phyloP scores from a whole-genome alignment of 192 early-diverging fungal species.

The Coemansia sp. region DNA sequence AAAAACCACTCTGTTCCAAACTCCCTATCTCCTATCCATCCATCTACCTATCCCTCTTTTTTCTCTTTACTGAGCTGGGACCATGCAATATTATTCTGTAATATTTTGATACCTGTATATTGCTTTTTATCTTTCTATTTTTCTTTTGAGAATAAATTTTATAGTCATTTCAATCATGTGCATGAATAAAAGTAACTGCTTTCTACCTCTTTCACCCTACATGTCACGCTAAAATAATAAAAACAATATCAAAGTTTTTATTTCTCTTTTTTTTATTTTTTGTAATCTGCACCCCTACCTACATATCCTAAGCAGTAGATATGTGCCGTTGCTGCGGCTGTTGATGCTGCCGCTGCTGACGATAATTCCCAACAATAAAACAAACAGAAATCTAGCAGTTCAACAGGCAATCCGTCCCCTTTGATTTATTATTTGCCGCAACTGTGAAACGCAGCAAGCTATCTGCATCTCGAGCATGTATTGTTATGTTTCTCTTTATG shows the following conservation, averaged over 20 bases:
- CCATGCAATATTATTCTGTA: neutral
- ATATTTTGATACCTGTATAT: neutral
- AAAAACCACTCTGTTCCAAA: too few relatives aligned
- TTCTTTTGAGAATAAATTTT: neutral
- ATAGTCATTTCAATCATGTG: neutral
- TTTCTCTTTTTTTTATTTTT: too few relatives aligned
- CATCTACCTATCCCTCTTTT: neutral
- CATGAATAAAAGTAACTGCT: neutral
- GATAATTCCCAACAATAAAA: too few relatives aligned
- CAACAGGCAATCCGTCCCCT: neutral
- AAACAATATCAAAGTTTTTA: neutral
- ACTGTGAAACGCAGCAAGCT: too few relatives aligned
- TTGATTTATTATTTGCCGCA: too few relatives aligned
- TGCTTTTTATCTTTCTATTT: neutral
- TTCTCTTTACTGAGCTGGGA: neutral
- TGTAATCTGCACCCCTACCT: too few relatives aligned
- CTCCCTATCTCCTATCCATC: neutral
- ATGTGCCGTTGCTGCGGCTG: too few relatives aligned
- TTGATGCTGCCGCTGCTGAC: too few relatives aligned
- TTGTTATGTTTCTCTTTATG: too few relatives aligned
- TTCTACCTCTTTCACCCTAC: neutral
- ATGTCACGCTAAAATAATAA: neutral
- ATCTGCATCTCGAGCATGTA: too few relatives aligned
- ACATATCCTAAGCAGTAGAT: too few relatives aligned
- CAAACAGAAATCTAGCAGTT: neutral